Evolutionary conservation across 495 filamentous ascomycete genomes (phyloP).

Genomic region (Cercophora newfieldiana): DNA sequence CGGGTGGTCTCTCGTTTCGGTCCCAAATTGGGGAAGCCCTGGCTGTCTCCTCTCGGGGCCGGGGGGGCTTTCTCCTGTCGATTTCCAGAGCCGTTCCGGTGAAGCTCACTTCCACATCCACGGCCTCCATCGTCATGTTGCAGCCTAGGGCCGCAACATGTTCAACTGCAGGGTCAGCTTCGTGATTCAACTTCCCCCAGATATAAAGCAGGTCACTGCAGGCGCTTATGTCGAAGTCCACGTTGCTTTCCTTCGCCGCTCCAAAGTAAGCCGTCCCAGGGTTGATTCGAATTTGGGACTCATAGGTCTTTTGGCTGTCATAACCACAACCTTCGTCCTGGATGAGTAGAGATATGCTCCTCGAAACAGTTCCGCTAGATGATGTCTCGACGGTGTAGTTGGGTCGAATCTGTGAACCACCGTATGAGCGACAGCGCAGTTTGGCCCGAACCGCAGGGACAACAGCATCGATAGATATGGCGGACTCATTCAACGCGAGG

Average conservation of each 20-base stretch:
- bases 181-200: slow-evolving; percentile 22
- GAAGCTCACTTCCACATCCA: slow-evolving; percentile 23
- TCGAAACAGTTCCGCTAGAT: neutral
- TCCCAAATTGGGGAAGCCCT: neutral
- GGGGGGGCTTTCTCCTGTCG: slow-evolving; percentile 13
- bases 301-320: neutral
- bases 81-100: slow-evolving; percentile 22
- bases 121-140: slow-evolving; percentile 23
- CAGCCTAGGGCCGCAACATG: slow-evolving; percentile 22
- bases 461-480: slow-evolving; percentile 10
- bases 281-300: neutral
- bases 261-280: slow-evolving; percentile 16
- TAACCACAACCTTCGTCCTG: slow-evolving; percentile 4
- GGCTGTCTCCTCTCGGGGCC: slow-evolving; percentile 16
- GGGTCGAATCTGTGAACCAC: slow-evolving; percentile 8
- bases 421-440: slow-evolving; percentile 14
- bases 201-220: slow-evolving; percentile 21
- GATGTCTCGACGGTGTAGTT: slow-evolving; percentile 14
- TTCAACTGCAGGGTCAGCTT: neutral
- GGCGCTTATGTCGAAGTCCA: neutral
- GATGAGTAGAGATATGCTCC: slow-evolving; percentile 6
- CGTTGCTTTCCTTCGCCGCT: neutral
- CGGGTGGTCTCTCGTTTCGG: neutral
- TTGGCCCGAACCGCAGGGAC: slow-evolving; percentile 18
- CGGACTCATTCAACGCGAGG: neutral